Evolutionary conservation across 345 rosid species (phyloP), one percentile per base, ranked within the genome.

Genomic region (Arabis hirsuta): DNA sequence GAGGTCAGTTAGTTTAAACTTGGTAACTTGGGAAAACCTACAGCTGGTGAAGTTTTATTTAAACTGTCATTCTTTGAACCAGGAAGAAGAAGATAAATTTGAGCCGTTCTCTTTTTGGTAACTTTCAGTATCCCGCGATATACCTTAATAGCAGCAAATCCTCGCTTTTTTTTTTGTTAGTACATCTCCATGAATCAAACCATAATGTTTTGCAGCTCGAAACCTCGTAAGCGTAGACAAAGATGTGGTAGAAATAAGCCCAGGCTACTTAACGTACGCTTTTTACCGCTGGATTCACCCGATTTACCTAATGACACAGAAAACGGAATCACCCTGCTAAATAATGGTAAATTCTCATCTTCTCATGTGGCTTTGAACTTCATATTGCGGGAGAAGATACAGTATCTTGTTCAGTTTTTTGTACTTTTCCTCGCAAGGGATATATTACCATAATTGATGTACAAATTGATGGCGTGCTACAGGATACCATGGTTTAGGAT

Each of bases 31-130:
- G 36, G 52, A 42, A 66, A 16, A 8, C 39, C 55, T 62, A 44
- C 52, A 60, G 31, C 32, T 66, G 62, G 62, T 65, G 24, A 51
- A 58, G 29, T 0, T 31, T 56, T 31, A 5, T 20, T 55, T 47
- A 12, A 20, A 16, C 58, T 57, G 65, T 79, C 41, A 55, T 70
- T 74, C 20, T 41, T 55, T 78, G 46, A 64, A 84, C 55, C 91
- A 92, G 98, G 84, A 78, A 61, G 78, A 78, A 66, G 78, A 72
- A 53, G 82, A 86, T 69, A 84, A 71, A 80, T 78, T 76, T 52
- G 83, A 85, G 67, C 74, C 87, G 14, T 83, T 84, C 81, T 80
- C 61, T 78, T 92, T 86, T 74, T 82, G 94, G 99, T 96, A 83
- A 67, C 81, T 76, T 72, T 67, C 53, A 55, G 12, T 44, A 62